Conservation (phyloP, 108 stramenopile species). For the Conticribra weissflogii region DNA sequence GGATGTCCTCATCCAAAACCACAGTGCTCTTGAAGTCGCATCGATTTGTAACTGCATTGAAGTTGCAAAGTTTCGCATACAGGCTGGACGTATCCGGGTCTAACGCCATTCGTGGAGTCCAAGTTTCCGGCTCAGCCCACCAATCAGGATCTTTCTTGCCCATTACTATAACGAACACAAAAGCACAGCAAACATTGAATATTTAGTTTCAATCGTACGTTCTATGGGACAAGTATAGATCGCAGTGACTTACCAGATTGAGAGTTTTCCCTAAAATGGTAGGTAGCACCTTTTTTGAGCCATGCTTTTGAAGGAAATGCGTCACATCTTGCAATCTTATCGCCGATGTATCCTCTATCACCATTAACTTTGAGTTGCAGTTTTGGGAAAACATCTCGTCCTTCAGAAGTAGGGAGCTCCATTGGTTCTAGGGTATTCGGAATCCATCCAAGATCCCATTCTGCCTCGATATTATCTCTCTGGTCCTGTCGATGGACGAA, state of each 20-base stretch:
- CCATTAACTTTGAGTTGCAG: slow-evolving; percentile 12
- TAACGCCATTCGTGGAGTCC: slow-evolving; percentile 28
- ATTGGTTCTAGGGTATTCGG: slow-evolving; percentile 33
- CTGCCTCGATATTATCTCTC: slow-evolving; percentile 14
- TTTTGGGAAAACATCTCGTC: slow-evolving; percentile 34
- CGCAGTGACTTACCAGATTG: too few relatives aligned
- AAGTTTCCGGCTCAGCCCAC: slow-evolving; percentile 10
- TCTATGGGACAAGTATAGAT: too few relatives aligned
- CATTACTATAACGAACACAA: too few relatives aligned
- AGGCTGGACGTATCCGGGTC: slow-evolving; percentile 18
- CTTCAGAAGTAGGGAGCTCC: slow-evolving; percentile 33
- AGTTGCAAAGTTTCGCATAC: slow-evolving; percentile 32
- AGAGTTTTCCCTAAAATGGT: slow-evolving; percentile 20
- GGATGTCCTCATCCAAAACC: slow-evolving; percentile 21
- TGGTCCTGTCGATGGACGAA: slow-evolving; percentile 21
- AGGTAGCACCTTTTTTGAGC: slow-evolving; percentile 38
- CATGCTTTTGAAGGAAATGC: slow-evolving; percentile 14
- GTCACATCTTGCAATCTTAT: slow-evolving; percentile 19
- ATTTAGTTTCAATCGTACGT: too few relatives aligned
- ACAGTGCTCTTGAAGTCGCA: slow-evolving; percentile 32
- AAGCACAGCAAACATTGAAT: too few relatives aligned
- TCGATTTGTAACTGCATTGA: slow-evolving; percentile 2
- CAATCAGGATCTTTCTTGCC: slow-evolving; percentile 33
- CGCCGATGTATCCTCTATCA: slow-evolving; percentile 23
- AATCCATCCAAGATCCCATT: slow-evolving; percentile 5